phyloP scores from a whole-genome alignment of 805 yeast species.

The Sugiyamaella valdiviana region DNA sequence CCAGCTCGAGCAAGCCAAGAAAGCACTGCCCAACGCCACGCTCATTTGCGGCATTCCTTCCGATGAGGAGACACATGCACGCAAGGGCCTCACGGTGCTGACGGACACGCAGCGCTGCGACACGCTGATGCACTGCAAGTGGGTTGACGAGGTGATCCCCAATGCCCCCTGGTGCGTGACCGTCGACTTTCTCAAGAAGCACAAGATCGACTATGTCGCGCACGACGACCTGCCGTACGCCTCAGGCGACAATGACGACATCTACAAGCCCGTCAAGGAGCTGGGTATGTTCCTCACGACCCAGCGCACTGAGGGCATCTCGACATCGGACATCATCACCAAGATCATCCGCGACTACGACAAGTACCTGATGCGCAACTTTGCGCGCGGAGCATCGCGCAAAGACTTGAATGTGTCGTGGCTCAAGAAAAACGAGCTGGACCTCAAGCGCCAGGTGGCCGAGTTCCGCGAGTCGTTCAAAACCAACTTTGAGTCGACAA shows the following conservation, averaged over 20 bases:
- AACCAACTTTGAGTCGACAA: slow-evolving; percentile 57
- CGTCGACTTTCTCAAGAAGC: slow-evolving; percentile 68
- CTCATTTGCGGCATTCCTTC: slow-evolving; percentile 89
- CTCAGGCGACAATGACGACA: slow-evolving; percentile 81
- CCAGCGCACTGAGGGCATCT: slow-evolving; percentile 93
- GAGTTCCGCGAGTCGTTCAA: slow-evolving; percentile 85
- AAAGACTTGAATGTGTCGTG: slow-evolving; percentile 95
- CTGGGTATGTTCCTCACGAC: slow-evolving; percentile 88
- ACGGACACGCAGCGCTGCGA: slow-evolving; percentile 85
- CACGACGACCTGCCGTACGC: slow-evolving; percentile 97
- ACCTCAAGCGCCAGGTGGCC: slow-evolving; percentile 79
- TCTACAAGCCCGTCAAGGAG: slow-evolving; percentile 86
- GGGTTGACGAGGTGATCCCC: slow-evolving; percentile 97
- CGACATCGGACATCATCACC: slow-evolving; percentile 93
- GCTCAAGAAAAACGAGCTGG: slow-evolving; percentile 95
- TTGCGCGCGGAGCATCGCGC: slow-evolving; percentile 95
- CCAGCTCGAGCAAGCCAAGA: slow-evolving; percentile 94
- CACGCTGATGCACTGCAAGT: slow-evolving; percentile 83
- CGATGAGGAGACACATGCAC: slow-evolving; percentile 82
- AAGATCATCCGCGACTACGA: slow-evolving; percentile 93
- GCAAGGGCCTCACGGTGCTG: slow-evolving; percentile 89
- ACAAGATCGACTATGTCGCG: slow-evolving; percentile 90
- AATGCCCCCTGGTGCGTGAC: slow-evolving; percentile 95
- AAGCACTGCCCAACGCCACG: slow-evolving; percentile 75
- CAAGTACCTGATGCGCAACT: slow-evolving; percentile 92